Conservation (phyloP, 371 early-diverging fungal genomes). For the Syncephalastrum monosporum region DNA sequence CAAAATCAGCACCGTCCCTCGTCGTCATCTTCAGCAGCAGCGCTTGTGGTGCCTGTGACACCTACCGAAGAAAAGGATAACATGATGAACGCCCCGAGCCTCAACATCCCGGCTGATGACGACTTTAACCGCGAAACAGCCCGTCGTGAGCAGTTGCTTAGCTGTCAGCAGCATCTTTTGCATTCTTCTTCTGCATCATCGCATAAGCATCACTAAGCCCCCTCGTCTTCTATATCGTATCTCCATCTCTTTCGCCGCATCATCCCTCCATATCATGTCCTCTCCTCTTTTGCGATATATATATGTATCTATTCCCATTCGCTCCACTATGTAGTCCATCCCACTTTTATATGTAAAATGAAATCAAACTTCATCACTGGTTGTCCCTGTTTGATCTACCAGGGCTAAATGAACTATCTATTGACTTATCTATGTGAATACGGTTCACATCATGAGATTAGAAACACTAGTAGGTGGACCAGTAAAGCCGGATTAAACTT, state of each 20-base stretch:
- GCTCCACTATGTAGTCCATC: constrained; percentile 1
- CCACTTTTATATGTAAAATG: neutral
- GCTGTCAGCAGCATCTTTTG: constrained; percentile 10
- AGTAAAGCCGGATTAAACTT: no score
- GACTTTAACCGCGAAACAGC: constrained; percentile 15
- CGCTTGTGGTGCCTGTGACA: constrained; percentile 17
- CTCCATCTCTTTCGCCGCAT: neutral
- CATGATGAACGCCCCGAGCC: constrained; percentile 15
- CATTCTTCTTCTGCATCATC: constrained; percentile 5
- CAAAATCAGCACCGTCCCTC: constrained; percentile 3
- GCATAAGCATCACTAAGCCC: constrained; percentile 6
- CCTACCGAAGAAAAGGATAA: constrained; percentile 7
- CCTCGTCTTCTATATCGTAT: neutral
- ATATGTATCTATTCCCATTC: neutral
- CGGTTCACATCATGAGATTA: no score
- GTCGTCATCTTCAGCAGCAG: constrained; percentile 9
- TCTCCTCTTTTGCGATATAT: neutral
- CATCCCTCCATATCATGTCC: neutral
- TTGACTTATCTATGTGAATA: no score
- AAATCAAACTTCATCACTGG: constrained; percentile 4
- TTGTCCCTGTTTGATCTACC: neutral
- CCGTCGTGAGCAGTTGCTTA: constrained; percentile 29
- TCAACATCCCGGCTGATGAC: constrained; percentile 35
- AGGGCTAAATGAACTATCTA: no score
- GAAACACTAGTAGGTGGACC: no score